A percentile compares a stretch with the other conserved stretches of the same genome.
These are phyloP conservation scores for Coemansia erecta DNA, from an alignment of 192 early-diverging fungal genomes.

Conservation along the genomic window DNA sequence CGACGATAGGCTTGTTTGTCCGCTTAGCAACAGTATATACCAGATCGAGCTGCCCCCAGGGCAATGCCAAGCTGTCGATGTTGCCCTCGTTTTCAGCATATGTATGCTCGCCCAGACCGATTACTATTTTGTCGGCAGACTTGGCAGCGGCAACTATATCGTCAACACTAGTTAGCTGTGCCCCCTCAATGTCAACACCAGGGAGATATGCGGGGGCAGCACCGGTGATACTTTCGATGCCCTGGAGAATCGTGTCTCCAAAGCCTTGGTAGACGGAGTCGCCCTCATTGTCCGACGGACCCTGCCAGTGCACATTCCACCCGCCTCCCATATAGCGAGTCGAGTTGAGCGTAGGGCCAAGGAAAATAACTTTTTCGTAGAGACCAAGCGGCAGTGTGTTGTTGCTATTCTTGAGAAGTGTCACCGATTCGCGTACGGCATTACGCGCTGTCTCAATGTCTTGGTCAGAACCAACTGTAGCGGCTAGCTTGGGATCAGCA, in stretches of 20 bases:
- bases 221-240: conserved; percentile 11
- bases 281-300: conserved; percentile 4
- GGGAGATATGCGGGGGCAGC: conserved; percentile 4
- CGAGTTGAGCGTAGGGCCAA: conserved; percentile 59
- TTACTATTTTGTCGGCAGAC: conserved; percentile 46
- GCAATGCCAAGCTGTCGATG: conserved; percentile 16
- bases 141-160: conserved; percentile 19
- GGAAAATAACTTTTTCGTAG: conserved; percentile 52
- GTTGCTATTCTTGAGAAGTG: conserved; percentile 56
- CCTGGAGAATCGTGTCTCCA: conserved; percentile 24
- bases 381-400: conserved; percentile 50
- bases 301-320: conserved; percentile 59
- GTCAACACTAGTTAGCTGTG: neutral
- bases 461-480: conserved; percentile 47
- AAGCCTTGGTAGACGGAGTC: conserved; percentile 27
- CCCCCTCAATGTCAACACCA: conserved; percentile 18
- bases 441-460: conserved; percentile 50
- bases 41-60: conserved; percentile 30
- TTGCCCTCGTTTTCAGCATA: conserved; percentile 9
- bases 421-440: conserved; percentile 58
- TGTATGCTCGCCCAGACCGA: conserved; percentile 32
- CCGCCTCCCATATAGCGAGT: conserved; percentile 57
- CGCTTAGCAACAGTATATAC: conserved; percentile 21
- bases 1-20: conserved; percentile 37
- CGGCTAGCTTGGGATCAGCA: conserved; percentile 16